Base-by-base conservation (phyloP, 306 rosid species). In the Adenanthera pavonina region DNA sequence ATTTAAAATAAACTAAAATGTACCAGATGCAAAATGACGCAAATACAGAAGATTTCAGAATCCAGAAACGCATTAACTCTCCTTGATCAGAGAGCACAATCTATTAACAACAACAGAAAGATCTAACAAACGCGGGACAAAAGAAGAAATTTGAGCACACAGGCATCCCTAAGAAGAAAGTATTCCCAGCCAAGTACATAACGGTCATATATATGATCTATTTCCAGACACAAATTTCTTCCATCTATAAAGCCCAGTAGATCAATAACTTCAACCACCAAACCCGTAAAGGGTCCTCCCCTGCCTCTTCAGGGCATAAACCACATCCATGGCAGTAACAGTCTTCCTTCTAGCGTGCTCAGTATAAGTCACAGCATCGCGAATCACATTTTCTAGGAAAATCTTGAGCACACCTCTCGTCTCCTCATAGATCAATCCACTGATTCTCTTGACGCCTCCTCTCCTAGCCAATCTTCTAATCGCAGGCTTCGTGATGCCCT, bases 321-420 rank as follows among this genome's bases (percentile, higher is more conserved):
- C 88, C 0, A 85, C 85, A 2, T 85, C 88, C 88, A 85, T 85
- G 3, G 88, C 88, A 0, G 88, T 85, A 0, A 85, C 85, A 0
- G 88, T 85, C 88, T 85, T 85, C 69, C 88, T 85, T 83, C 88
- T 25, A 0, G 88, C 88, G 2, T 85, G 88, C 85, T 85, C 88
- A 0, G 88, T 85, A 30, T 85, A 85, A 0, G 88, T 85, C 4
- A 85, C 88, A 0, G 88, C 88, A 34, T 85, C 88, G 2, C 85
- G 85, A 73, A 85, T 85, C 4, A 85, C 85, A 6, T 85, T 85
- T 52, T 85, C 88, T 0, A 81, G 30, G 10, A 85, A 85, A 40
- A 85, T 81, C 88, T 85, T 85, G 20, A 85, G 77, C 0, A 85
- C 88, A 0, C 88, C 88, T 12, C 88, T 48, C 2, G 87, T 85